phyloP scores from a whole-genome alignment of 2,329 filamentous ascomycete genomes.

The Epichloe amarillans region DNA sequence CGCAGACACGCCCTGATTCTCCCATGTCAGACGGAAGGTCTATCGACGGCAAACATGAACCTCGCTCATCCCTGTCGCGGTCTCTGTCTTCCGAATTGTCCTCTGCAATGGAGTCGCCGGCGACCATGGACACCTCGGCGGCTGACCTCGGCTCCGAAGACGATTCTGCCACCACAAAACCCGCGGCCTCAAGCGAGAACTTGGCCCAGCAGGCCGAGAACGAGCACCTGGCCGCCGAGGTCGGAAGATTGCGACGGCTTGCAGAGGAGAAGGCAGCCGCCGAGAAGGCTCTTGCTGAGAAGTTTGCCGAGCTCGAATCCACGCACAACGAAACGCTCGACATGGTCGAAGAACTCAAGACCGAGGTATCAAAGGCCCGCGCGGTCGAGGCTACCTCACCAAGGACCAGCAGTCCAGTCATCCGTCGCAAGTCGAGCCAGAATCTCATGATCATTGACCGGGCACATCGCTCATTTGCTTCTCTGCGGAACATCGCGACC shows the following conservation, averaged over 20 bases:
- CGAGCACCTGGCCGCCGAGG: slow-evolving; percentile 44
- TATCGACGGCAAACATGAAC: slow-evolving; percentile 53
- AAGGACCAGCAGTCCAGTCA: slow-evolving; percentile 57
- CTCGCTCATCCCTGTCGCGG: slow-evolving; percentile 59
- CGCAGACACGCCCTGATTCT: slow-evolving; percentile 54
- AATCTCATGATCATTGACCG: slow-evolving; percentile 78
- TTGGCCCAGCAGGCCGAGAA: slow-evolving; percentile 21
- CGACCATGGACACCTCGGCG: slow-evolving; percentile 49
- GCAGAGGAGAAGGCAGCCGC: slow-evolving; percentile 65
- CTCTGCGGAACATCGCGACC: slow-evolving; percentile 72
- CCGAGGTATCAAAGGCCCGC: slow-evolving; percentile 69
- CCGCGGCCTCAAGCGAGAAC: slow-evolving; percentile 24
- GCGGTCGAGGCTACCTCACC: slow-evolving; percentile 45
- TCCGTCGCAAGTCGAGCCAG: slow-evolving; percentile 86
- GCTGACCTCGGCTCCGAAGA: slow-evolving; percentile 31
- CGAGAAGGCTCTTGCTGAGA: slow-evolving; percentile 58
- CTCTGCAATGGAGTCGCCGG: slow-evolving; percentile 66
- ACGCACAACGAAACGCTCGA: slow-evolving; percentile 72
- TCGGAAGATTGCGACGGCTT: slow-evolving; percentile 56
- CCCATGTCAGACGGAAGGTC: slow-evolving; percentile 71
- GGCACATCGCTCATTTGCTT: slow-evolving; percentile 80
- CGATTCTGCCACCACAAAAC: slow-evolving; percentile 32
- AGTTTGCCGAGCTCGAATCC: slow-evolving; percentile 71
- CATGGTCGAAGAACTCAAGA: slow-evolving; percentile 83
- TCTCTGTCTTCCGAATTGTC: slow-evolving; percentile 92